Base-by-base conservation (phyloP, 805 yeast genomes). In the Scheffersomyces stipitis region DNA sequence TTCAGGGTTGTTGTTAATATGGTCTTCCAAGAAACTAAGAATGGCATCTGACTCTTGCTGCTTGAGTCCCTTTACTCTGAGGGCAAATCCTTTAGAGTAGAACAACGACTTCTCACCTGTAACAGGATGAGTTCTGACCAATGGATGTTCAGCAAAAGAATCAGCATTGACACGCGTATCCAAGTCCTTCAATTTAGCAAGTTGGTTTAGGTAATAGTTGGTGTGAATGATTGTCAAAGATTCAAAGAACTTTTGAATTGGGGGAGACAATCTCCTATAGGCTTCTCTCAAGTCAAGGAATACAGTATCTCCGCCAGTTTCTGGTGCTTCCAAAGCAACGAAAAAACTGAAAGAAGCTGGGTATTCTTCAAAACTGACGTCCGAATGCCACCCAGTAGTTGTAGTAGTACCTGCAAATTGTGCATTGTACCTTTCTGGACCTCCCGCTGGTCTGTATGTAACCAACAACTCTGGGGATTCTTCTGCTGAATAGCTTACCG, bases 271-370 rank as follows among this genome's bases (percentile, higher is more conserved):
- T 33, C 57, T 41, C 24, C 37, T 47, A 44, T 51, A 56, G 3
- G 61, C 61, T 26, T 49, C 58, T 45, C 57, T 47, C n/a, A 47
- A 40, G 37, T 52, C 58, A 15, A 50, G 31, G 38, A 51, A 56
- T 10, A 54, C 57, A 3, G 61, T 56, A 37, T 56, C 61, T 18
- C 61, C 61, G 24, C 61, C 61, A 4, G 50, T 38, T n/a, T 44
- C 40, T 6, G 61, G 61, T 10, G 54, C 57, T 36, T 54, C 57
- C 41, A 52, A 48, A 7, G 54, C 56, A 26, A 50, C 57, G 28
- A 56, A 54, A 34, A 52, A 43, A 10, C 55, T 45, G 38, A 54
- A 52, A 4, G 57, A 51, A 7, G 61, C 39, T 1, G 61, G 61
- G 33, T 51, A 51, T 27, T 51, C 42, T 28, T 54, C 61, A 38